Percentiles rank a stretch among this genome's conserved stretches.
Evolutionary conservation across 2,329 filamentous ascomycete genomes (phyloP).

Genomic region (Colletotrichum tanaceti): DNA sequence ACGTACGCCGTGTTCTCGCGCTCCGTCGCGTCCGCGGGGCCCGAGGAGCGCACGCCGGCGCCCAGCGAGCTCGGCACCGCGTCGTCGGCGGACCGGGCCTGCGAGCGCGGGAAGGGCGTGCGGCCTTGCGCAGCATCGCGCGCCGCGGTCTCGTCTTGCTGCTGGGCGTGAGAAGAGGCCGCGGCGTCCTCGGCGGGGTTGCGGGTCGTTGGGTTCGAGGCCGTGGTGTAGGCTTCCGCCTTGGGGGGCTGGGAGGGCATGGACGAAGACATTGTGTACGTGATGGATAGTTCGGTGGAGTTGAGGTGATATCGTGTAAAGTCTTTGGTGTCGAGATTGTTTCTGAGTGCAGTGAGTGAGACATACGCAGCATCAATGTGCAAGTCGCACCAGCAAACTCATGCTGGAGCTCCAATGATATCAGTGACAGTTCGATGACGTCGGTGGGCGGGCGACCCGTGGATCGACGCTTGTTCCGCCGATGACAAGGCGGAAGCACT

Average conservation of each 20-base stretch:
- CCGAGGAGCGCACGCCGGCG: constrained; percentile 40
- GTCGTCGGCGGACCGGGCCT: constrained; percentile 27
- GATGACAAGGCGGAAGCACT: background rate
- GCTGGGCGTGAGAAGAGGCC: background rate
- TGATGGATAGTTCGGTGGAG: background rate
- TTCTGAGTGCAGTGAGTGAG: background rate
- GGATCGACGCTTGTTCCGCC: constrained; percentile 33
- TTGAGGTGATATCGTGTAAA: background rate
- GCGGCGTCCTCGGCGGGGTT: constrained; percentile 30
- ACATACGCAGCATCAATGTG: too few relatives aligned
- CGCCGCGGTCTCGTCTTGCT: constrained; percentile 14
- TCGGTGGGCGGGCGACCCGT: constrained; percentile 28
- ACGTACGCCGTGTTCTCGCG: constrained; percentile 33
- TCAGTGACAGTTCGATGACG: constrained; percentile 40
- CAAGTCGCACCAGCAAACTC: background rate
- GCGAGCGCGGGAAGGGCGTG: constrained; percentile 26
- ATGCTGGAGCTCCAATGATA: constrained; percentile 9
- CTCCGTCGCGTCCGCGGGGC: constrained; percentile 42
- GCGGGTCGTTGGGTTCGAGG: constrained; percentile 21
- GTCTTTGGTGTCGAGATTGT: rapidly evolving
- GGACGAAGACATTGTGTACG: constrained; percentile 17
- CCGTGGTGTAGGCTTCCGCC: constrained; percentile 29
- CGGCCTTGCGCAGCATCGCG: constrained; percentile 36
- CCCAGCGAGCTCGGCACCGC: constrained; percentile 42
- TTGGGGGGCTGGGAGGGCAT: constrained; percentile 33